Evolutionary conservation across 176 grass and related monocot genomes (phyloP), one percentile per base, ranked within the genome.

Genomic region (Juncus inflexus): DNA sequence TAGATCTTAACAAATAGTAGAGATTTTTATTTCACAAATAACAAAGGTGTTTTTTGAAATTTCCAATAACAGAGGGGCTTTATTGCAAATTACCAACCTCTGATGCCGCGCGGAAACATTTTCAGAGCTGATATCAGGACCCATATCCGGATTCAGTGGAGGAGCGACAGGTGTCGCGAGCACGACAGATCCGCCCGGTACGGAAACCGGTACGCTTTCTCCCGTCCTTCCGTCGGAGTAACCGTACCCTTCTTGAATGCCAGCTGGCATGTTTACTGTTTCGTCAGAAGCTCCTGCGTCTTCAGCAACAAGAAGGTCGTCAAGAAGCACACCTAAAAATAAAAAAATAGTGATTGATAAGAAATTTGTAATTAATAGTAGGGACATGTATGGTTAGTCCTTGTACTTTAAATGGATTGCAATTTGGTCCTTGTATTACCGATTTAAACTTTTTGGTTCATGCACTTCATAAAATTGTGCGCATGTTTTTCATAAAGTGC

Each of bases 241-340:
- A n/a, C 58, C 14, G 74, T 82, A 92, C 70, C 77, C 88, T 64
- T 70, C 80, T 84, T 86, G 94, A 39, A 77, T 58, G 8, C 89
- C 77, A 64, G 80, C 14, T 7, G 59, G 42, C 50, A 77, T 84
- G 60, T 75, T 55, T 0, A 16, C 89, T 76, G 94, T 92, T 74
- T 87, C 91, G 74, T 92, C 88, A 73, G 82, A 74, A 79, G 94
- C 88, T 84, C 84, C 88, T 73, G 89, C 80, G 77, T 97, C 94
- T 81, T 97, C 94, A 16, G 94, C 94, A 71, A 74, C 85, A 77
- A 99, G 88, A 45, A 99, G 89, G 68, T 99, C 94, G 69, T 99
- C 88, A 61, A 99, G 72, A 63, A 99, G 73, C 61, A 99, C 82
- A 72, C 94, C 94, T 99, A 75, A 16, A 50, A 62, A 35, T 78